Percentiles rank a stretch among this genome's conserved stretches.
These are phyloP conservation scores for Exobasidium rhododendri DNA, from an alignment of 1,284 basidiomycete genomes.

Conservation along the genomic window DNA sequence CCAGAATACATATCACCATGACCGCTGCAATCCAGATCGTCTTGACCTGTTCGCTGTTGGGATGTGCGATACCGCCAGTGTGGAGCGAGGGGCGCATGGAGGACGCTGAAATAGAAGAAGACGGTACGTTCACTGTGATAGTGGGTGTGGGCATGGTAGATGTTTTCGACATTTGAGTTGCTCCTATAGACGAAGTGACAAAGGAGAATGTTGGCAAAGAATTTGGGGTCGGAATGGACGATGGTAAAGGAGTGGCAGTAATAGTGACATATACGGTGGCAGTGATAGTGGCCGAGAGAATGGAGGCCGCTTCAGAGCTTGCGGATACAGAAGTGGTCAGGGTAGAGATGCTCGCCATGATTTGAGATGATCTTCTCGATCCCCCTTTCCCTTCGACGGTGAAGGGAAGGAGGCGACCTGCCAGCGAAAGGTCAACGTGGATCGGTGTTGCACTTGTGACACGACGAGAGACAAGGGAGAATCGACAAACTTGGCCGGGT, in stretches of 20 bases:
- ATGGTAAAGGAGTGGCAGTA: not conserved
- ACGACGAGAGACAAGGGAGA: too few species aligned
- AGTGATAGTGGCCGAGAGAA: not conserved
- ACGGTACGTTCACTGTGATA: not conserved
- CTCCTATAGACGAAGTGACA: too few species aligned
- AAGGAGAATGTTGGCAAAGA: not conserved
- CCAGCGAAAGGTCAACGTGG: too few species aligned
- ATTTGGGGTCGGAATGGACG: not conserved
- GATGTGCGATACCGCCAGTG: constrained; percentile 8
- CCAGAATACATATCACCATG: not conserved
- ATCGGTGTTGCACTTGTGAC: too few species aligned
- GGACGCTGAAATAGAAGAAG: not conserved
- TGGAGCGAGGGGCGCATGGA: not conserved
- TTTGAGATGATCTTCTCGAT: too few species aligned
- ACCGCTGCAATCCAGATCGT: constrained; percentile 8
- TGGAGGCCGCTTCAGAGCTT: too few species aligned
- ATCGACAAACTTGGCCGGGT: too few species aligned
- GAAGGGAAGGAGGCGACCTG: too few species aligned
- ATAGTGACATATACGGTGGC: not conserved
- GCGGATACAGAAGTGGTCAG: too few species aligned
- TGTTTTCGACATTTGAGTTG: too few species aligned
- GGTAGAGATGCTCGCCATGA: too few species aligned
- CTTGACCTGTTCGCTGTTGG: constrained; percentile 6
- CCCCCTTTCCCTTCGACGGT: too few species aligned
- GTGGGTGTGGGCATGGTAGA: not conserved